Evolutionary conservation across 1,284 basidiomycete species (phyloP).

Genomic region (Microbotryum saponariae): DNA sequence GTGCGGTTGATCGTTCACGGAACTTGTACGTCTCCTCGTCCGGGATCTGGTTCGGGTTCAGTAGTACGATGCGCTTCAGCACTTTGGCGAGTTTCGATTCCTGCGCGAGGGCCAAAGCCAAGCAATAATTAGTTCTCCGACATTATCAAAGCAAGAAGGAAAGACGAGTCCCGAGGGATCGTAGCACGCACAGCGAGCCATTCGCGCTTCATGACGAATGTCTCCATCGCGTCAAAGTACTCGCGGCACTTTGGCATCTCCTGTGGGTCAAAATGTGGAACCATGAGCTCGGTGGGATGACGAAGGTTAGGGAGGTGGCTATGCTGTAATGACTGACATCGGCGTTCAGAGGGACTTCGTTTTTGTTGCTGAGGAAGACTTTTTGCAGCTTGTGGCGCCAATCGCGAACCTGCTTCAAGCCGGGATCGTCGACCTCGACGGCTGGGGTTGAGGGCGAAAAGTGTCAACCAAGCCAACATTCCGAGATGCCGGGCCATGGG

Average conservation of each 20-base stretch:
- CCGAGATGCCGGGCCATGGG: too few relatives aligned
- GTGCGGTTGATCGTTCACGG: conserved; percentile 55
- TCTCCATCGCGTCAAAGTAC: conserved; percentile 72
- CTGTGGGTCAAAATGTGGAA: conserved; percentile 6
- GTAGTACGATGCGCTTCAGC: conserved; percentile 82
- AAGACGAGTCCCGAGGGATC: conserved; percentile 3
- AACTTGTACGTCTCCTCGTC: conserved; percentile 80
- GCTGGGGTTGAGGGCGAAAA: neutral
- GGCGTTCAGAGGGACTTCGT: conserved; percentile 29
- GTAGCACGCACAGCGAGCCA: conserved; percentile 59
- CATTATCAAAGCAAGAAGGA: conserved; percentile 1
- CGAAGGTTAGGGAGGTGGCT: neutral
- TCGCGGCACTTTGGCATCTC: conserved; percentile 53
- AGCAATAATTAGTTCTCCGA: neutral
- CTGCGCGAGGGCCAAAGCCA: conserved; percentile 41
- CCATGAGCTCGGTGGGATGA: neutral
- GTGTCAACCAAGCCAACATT: neutral
- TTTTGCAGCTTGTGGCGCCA: conserved; percentile 89
- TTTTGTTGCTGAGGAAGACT: conserved; percentile 63
- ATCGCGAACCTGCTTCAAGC: conserved; percentile 53
- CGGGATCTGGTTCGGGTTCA: conserved; percentile 59
- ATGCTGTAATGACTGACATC: conserved; percentile 32
- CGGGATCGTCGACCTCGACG: conserved; percentile 43
- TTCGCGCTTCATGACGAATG: conserved; percentile 75
- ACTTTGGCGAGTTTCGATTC: conserved; percentile 97